Evolutionary conservation across 164 flowering plant genomes (phyloP), one percentile per base, ranked within the genome.

Genomic region (Vitis labrusca): DNA sequence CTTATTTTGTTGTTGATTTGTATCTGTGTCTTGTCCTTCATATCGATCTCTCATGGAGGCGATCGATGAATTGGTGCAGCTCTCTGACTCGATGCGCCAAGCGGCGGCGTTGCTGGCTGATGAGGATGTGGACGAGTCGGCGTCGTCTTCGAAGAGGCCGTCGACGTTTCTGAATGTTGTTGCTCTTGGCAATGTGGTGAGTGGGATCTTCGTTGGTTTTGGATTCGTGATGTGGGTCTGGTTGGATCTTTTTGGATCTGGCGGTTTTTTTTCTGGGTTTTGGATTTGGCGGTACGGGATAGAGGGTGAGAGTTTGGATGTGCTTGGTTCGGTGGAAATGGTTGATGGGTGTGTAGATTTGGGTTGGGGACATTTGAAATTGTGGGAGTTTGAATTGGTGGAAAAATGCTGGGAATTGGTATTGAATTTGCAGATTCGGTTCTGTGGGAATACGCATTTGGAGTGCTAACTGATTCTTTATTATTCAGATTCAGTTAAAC

Each of bases 111-210:
- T 91, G 68, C 86, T 91, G 9, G 86, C 90, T 23, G 96, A 89
- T 63, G 96, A 91, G 65, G 96, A 87, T 67, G 75, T 81, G 0
- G 93, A 89, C 52, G 92, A 89, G 10, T 71, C 75, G 72, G 52
- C 75, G 11, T 67, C 79, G 1, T 73, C 89, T 10, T 79, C 90
- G 5, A 74, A 67, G 61, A 79, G 91, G 47, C n/a, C 78, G 3
- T 71, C 90, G 48, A 86, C 92, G 65, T 91, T 91, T 65, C 87
- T 91, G 56, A 89, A 89, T 64, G 88, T 84, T 27, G 87, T 91
- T 27, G 93, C 88, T 37, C 89, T 91, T 51, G 96, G 96, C 77
- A 91, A 83, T 77, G 87, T 88, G 11, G 96, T 91, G 73, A 78
- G 96, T 88, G 62, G 30, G 15, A 23, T 19, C 27, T 61, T 3